Evolutionary conservation across 108 stramenopile genomes (phyloP), one percentile per base, ranked within the genome.

Genomic region (Cyclotella cryptica): DNA sequence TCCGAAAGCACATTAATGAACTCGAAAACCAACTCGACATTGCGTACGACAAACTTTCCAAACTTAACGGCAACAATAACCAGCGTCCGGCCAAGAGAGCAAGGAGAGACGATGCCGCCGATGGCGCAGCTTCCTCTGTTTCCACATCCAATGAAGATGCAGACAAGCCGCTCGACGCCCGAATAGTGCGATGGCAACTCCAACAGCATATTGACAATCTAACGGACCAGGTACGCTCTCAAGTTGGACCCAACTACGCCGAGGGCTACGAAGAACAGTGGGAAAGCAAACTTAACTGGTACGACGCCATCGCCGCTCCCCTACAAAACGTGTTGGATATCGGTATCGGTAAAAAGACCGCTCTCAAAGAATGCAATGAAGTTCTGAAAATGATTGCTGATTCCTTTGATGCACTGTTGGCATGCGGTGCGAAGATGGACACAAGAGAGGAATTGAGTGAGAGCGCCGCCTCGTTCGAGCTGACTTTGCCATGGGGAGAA

Each of bases 321-420:
- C 51, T 68, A 0, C 67, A 68, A 52, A 10, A 13, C 10, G 67
- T 68, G 19, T 28, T 68, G 27, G 67, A 68, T 53, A 28, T 52
- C n/a, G 67, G 67, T 28, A 49, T 68, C 27, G 67, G 51, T 1
- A 17, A 35, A 30, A 46, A 51, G 49, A 53, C 30, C 15, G 29
- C 24, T 29, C n/a, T 68, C 9, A 52, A 52, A 28, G 67, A 68
- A 35, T 68, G 67, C 30, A 51, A 68, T n/a, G 67, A 68, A 14
- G 29, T 68, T 8, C 29, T 68, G 29, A 68, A 68, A 53, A 68
- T 68, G 67, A 49, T 52, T 21, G 67, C 67, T n/a, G 67, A 68
- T 68, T 68, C 67, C 7, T 68, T 47, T 39, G 67, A 68, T 52
- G 67, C 67, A 19, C 30, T 68, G 67, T 14, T 68, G 67, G 67